Conservation (phyloP, 768 basidiomycete genomes). For the Boletus tomentosulus region DNA sequence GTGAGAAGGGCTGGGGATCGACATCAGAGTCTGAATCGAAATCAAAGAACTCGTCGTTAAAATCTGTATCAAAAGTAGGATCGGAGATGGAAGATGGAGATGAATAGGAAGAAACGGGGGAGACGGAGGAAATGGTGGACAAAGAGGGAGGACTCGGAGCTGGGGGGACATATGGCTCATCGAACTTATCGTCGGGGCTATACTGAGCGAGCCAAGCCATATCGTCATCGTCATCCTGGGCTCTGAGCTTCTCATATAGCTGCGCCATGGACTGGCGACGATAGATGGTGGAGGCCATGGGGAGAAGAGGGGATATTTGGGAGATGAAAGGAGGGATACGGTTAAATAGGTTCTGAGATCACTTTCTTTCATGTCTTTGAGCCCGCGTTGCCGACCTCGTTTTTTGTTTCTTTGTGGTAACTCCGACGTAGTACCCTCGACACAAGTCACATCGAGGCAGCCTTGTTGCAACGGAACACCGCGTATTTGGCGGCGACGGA, state of each 20-base stretch:
- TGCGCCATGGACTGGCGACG: constrained; percentile 36
- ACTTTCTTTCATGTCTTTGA: constrained; percentile 38
- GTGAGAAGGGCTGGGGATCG: constrained; percentile 21
- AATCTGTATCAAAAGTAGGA: constrained; percentile 20
- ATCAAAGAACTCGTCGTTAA: constrained; percentile 20
- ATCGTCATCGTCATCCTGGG: constrained; percentile 34
- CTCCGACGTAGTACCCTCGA: constrained; percentile 36
- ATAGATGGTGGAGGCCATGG: constrained; percentile 31
- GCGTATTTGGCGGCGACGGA: constrained; percentile 11
- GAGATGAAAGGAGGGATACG: constrained; percentile 14
- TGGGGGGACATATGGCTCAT: constrained; percentile 22
- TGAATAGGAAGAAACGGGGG: constrained; percentile 23
- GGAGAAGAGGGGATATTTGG: constrained; percentile 8
- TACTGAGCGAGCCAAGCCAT: constrained; percentile 34
- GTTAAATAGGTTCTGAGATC: constrained; percentile 31
- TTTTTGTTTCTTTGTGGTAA: constrained; percentile 38
- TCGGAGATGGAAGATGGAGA: constrained; percentile 18
- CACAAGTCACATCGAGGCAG: constrained; percentile 34
- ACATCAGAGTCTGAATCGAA: constrained; percentile 32
- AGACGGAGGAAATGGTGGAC: constrained; percentile 28
- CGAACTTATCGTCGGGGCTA: constrained; percentile 31
- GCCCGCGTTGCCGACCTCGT: constrained; percentile 38
- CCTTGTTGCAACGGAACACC: constrained; percentile 27
- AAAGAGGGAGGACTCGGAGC: constrained; percentile 17
- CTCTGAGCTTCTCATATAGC: constrained; percentile 32